phyloP scores from a whole-genome alignment of 495 filamentous ascomycete genomes.

The Penicillium tannophilum region DNA sequence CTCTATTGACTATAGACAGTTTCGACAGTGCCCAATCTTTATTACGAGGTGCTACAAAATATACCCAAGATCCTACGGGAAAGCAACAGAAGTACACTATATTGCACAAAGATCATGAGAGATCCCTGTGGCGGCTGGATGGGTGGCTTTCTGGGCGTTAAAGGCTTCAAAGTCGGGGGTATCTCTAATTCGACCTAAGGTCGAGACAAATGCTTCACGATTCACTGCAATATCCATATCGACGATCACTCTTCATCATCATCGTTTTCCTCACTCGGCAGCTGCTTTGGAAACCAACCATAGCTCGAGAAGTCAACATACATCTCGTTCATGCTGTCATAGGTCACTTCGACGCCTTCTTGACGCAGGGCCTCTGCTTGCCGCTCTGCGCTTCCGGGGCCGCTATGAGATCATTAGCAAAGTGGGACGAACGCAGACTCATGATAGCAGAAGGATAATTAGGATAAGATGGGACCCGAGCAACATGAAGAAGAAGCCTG shows the following conservation, averaged over 20 bases:
- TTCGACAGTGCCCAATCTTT: too few relatives aligned
- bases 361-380: slow-evolving; percentile 67
- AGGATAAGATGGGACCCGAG: neutral
- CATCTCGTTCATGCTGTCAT: slow-evolving; percentile 67
- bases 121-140: neutral
- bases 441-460: neutral
- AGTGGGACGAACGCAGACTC: too few relatives aligned
- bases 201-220: neutral
- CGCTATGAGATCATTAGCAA: slow-evolving; percentile 42
- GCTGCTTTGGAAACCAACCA: slow-evolving; percentile 73
- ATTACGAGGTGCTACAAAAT: too few relatives aligned
- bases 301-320: slow-evolving; percentile 65
- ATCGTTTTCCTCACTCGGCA: slow-evolving; percentile 39
- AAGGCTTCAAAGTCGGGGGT: neutral
- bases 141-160: neutral
- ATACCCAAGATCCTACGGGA: too few relatives aligned
- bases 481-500: slow-evolving; percentile 2
- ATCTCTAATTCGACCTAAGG: neutral
- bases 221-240: neutral
- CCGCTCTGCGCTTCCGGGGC: slow-evolving; percentile 64
- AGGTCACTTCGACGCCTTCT: slow-evolving; percentile 71
- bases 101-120: neutral
- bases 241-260: neutral
- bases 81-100: neutral
- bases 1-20: too few relatives aligned